phyloP scores from a whole-genome alignment of 1,139 yeast genomes.

The Eremothecium coryli region DNA sequence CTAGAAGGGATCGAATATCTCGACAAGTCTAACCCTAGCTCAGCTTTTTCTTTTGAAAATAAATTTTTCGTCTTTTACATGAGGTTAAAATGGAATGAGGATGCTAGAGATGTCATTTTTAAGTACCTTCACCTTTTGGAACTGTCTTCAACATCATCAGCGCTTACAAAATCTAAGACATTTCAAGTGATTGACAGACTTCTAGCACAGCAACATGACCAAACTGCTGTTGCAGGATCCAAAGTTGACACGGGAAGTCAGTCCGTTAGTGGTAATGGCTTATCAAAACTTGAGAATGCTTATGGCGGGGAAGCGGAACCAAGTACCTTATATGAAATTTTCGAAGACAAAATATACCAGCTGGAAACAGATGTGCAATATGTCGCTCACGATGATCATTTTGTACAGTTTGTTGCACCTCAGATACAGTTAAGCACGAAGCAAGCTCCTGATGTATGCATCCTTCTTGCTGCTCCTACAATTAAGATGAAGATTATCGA shows the following conservation, averaged over 20 bases:
- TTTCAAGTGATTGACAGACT: constrained; percentile 21
- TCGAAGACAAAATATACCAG: constrained; percentile 45
- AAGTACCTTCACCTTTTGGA: constrained; percentile 43
- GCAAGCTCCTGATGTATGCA: constrained; percentile 51
- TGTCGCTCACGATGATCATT: constrained; percentile 50
- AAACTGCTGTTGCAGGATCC: neutral
- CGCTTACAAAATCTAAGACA: constrained; percentile 20
- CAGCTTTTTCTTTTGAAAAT: constrained; percentile 45
- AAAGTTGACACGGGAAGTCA: neutral
- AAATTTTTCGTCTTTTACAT: constrained; percentile 72
- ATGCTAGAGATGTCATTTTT: constrained; percentile 51
- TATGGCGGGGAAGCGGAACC: constrained; percentile 2
- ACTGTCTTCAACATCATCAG: constrained; percentile 30
- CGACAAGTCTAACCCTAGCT: constrained; percentile 19
- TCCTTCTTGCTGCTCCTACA: constrained; percentile 63
- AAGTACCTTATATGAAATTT: constrained; percentile 32
- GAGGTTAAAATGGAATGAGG: constrained; percentile 71
- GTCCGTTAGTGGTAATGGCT: neutral
- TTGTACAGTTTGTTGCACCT: constrained; percentile 70
- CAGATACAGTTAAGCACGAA: constrained; percentile 75
- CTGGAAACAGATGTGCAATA: constrained; percentile 34
- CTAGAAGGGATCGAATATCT: constrained; percentile 7
- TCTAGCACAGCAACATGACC: constrained; percentile 11
- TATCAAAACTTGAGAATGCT: neutral
- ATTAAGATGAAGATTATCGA: constrained; percentile 60